These are phyloP conservation scores for Melanogaster broomeanus DNA, from an alignment of 768 basidiomycete species.

Conservation along the genomic window DNA sequence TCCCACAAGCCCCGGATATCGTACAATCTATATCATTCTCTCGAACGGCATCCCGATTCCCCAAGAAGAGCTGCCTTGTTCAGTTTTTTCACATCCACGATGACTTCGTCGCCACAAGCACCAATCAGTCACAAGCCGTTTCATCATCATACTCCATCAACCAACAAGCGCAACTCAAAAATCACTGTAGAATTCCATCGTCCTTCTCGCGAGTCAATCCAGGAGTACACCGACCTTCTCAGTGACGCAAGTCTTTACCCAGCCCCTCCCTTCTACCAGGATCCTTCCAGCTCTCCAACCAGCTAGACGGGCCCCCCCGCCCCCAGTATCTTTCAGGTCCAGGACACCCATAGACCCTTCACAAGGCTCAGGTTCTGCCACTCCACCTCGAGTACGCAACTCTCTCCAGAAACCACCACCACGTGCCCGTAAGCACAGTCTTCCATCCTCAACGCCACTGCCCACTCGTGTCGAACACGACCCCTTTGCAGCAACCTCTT, in stretches of 20 bases:
- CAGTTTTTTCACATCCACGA: not conserved
- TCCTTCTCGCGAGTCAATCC: slow-evolving; percentile 73
- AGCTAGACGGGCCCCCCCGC: slow-evolving; percentile 48
- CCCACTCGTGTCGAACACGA: slow-evolving; percentile 50
- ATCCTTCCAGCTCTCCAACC: slow-evolving; percentile 34
- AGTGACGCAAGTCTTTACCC: slow-evolving; percentile 60
- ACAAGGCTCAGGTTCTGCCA: slow-evolving; percentile 20
- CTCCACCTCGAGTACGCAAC: slow-evolving; percentile 44
- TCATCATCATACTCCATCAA: slow-evolving; percentile 37
- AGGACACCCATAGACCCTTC: slow-evolving; percentile 30
- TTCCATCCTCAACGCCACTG: slow-evolving; percentile 37
- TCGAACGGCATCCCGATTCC: not conserved
- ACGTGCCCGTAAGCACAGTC: slow-evolving; percentile 52
- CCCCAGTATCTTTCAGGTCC: slow-evolving; percentile 30
- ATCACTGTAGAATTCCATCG: slow-evolving; percentile 77
- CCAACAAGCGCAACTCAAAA: slow-evolving; percentile 48
- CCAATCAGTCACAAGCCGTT: slow-evolving; percentile 49
- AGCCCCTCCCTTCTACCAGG: slow-evolving; percentile 41
- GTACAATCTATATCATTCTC: not conserved
- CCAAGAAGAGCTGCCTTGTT: not conserved
- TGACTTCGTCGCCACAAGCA: slow-evolving; percentile 48
- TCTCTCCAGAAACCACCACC: slow-evolving; percentile 67
- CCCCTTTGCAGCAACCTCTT: slow-evolving; percentile 50
- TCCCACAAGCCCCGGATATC: not conserved
- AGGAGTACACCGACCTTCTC: slow-evolving; percentile 75